A percentile compares a stretch with the other conserved stretches of the same genome.
Conservation (phyloP, 108 stramenopile species). For the Nannochloropsis gaditana region DNA sequence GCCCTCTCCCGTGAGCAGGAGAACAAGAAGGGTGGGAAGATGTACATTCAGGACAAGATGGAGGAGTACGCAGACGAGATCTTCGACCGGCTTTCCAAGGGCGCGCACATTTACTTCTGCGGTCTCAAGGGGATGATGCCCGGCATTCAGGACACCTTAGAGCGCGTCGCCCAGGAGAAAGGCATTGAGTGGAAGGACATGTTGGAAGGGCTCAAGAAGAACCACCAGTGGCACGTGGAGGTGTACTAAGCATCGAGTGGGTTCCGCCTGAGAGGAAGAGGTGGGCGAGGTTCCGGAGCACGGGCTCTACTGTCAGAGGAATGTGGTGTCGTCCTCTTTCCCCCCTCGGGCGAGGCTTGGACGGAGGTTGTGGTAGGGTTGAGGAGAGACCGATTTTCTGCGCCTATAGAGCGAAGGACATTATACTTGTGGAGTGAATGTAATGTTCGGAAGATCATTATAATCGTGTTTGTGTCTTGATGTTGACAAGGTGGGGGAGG, state of each 20-base stretch:
- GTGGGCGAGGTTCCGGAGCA: too few species aligned
- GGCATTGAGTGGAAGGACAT: slow-evolving; percentile 73
- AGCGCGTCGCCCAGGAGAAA: slow-evolving; percentile 71
- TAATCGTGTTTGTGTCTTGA: too few species aligned
- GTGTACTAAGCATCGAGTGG: slow-evolving; percentile 33
- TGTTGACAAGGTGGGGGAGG: too few species aligned
- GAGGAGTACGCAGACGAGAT: slow-evolving; percentile 93
- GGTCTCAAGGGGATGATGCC: slow-evolving; percentile 98
- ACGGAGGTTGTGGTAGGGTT: too few species aligned
- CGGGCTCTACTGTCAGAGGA: too few species aligned
- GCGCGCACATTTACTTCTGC: slow-evolving; percentile 96
- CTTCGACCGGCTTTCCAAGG: slow-evolving; percentile 73
- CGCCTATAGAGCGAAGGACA: too few species aligned
- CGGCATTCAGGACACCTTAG: slow-evolving; percentile 87
- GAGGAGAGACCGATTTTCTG: too few species aligned
- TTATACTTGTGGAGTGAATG: too few species aligned
- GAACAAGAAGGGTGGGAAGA: slow-evolving; percentile 90
- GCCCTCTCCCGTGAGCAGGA: slow-evolving; percentile 85
- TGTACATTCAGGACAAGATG: slow-evolving; percentile 99
- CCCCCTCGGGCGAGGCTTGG: too few species aligned
- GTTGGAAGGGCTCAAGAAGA: slow-evolving; percentile 74
- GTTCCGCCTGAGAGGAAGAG: too few species aligned
- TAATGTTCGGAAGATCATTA: too few species aligned
- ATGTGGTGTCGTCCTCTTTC: too few species aligned
- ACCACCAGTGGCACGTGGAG: slow-evolving; percentile 51